Conservation (phyloP, 495 filamentous ascomycete genomes). For the Annulohypoxylon nitens region DNA sequence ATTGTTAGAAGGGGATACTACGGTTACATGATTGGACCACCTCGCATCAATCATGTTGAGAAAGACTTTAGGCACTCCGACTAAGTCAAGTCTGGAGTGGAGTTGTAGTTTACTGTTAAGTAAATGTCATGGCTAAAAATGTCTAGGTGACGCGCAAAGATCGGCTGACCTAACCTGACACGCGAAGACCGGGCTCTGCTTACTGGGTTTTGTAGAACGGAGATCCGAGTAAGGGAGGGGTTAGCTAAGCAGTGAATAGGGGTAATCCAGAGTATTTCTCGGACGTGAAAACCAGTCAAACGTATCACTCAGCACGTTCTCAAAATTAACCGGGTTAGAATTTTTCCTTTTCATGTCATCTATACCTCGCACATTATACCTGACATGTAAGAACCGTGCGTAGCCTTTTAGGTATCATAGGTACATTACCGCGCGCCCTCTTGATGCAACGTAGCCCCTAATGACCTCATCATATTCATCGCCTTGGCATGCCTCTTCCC, state of each 20-base stretch:
- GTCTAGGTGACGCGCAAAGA: too few relatives aligned
- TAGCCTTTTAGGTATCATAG: slow-evolving; percentile 42
- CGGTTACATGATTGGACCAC: background rate
- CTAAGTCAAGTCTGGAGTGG: too few relatives aligned
- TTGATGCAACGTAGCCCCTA: slow-evolving; percentile 14
- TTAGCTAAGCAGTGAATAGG: background rate
- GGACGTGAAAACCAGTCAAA: background rate
- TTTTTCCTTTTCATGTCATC: slow-evolving; percentile 39
- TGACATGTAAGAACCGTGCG: slow-evolving; percentile 18
- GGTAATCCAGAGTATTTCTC: too few relatives aligned
- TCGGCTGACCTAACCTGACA: too few relatives aligned
- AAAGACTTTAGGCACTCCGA: background rate
- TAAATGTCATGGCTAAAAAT: too few relatives aligned
- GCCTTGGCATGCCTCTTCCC: slow-evolving; percentile 91
- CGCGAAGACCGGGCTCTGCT: too few relatives aligned
- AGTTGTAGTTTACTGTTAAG: too few relatives aligned
- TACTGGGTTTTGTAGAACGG: too few relatives aligned
- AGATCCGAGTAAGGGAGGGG: too few relatives aligned
- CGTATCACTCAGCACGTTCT: slow-evolving; percentile 14
- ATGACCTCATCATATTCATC: slow-evolving; percentile 59
- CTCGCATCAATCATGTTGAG: background rate
- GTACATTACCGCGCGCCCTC: slow-evolving; percentile 24
- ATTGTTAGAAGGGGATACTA: background rate
- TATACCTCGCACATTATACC: slow-evolving; percentile 27
- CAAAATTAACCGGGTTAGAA: slow-evolving; percentile 25